These are phyloP conservation scores for Spatholobus suberectus DNA, from an alignment of 306 rosid genomes.

Conservation along the genomic window DNA sequence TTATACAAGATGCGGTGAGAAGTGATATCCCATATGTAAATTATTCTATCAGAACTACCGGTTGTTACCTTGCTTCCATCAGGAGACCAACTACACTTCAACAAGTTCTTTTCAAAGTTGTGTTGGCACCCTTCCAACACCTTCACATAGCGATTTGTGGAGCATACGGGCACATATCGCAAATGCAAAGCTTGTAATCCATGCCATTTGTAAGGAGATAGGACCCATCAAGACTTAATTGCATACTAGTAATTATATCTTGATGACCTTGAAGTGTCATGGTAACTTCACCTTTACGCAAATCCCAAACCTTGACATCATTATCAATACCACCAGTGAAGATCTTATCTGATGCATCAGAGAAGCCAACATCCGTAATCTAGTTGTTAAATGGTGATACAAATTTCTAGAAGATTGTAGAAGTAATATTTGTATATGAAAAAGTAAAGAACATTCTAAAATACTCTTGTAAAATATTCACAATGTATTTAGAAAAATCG, in stretches of 20 bases:
- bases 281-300: constrained; percentile 89
- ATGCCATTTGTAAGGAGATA: constrained; percentile 95
- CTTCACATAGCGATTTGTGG: constrained; percentile 94
- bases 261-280: constrained; percentile 97
- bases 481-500: too few relatives aligned
- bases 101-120: constrained; percentile 86
- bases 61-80: constrained; percentile 97
- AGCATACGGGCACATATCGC: constrained; percentile 99
- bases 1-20: constrained; percentile 85
- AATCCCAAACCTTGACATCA: constrained; percentile 93
- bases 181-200: constrained; percentile 95
- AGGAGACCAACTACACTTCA: constrained; percentile 90
- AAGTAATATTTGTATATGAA: too few relatives aligned
- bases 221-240: constrained; percentile 97
- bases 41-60: constrained; percentile 96
- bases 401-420: too few relatives aligned
- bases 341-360: constrained; percentile 95
- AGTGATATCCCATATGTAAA: constrained; percentile 89
- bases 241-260: constrained; percentile 97
- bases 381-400: too few relatives aligned
- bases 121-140: constrained; percentile 95
- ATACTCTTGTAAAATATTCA: too few relatives aligned
- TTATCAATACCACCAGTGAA: constrained; percentile 92
- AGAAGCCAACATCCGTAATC: constrained; percentile 86
- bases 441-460: too few relatives aligned